A percentile compares a stretch with the other conserved stretches of the same genome.
These are phyloP conservation scores for Striga hermonthica DNA, from an alignment of 305 asterid genomes.

Conservation along the genomic window DNA sequence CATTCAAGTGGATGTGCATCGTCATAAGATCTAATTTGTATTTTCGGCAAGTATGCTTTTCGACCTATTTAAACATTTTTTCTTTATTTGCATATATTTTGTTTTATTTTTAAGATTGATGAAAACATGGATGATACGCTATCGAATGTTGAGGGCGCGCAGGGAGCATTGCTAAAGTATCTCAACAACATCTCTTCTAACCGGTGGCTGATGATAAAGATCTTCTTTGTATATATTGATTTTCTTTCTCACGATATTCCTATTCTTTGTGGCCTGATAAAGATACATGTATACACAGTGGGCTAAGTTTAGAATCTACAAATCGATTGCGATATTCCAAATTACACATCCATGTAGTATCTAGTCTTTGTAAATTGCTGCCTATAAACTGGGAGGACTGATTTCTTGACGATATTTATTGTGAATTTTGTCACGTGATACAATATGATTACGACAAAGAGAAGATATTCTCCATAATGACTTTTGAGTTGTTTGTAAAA, in stretches of 20 bases:
- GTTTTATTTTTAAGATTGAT: constrained; percentile 52
- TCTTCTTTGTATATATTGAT: constrained; percentile 54
- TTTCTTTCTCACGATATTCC: constrained; percentile 62
- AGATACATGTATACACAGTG: constrained; percentile 19
- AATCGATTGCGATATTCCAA: not conserved
- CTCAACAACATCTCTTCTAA: constrained; percentile 65
- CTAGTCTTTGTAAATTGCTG: constrained; percentile 24
- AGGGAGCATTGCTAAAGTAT: constrained; percentile 59
- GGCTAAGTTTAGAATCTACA: not conserved
- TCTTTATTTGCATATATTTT: not conserved
- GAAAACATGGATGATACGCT: constrained; percentile 78
- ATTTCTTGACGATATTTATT: not conserved
- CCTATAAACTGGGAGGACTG: not conserved
- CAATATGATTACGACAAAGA: not conserved
- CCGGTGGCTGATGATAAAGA: constrained; percentile 74
- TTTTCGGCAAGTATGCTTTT: too few species aligned
- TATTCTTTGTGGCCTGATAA: constrained; percentile 60
- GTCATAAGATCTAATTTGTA: too few species aligned
- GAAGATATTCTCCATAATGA: not conserved
- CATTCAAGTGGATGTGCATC: too few species aligned
- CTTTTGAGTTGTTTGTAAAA: too few species aligned
- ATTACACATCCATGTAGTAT: not conserved
- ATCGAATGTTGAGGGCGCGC: constrained; percentile 74
- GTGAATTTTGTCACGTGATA: not conserved
- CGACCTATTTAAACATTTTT: too few species aligned